Evolutionary conservation across 306 rosid species (phyloP), one percentile per base, ranked within the genome.

Genomic region (Lupinus albus): DNA sequence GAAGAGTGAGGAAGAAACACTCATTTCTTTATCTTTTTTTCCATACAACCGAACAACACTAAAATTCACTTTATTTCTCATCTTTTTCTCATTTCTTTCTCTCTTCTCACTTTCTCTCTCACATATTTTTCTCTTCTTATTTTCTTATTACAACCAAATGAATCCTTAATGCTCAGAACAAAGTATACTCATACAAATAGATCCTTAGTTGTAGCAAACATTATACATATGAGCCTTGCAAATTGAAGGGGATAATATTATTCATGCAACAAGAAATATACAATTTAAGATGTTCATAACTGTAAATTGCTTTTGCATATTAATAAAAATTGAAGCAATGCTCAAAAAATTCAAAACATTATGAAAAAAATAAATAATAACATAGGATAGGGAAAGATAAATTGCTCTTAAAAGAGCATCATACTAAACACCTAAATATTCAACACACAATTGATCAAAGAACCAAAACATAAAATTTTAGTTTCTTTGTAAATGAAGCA

Each of bases 401-500:
- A 20, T 45, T 38, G 74, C 74, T 46, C 63, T 15, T 2, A 56
- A 56, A 33, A 25, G 55, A 38, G 47, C 67, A 17, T 58, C 50
- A n/a, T 18, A 66, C 75, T 58, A 51, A 65, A 66, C 80, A 60
- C 75, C 78, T 71, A 79, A 25, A 71, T 65, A 65, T 53, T 71
- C 74, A 80, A 20, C 87, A 75, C 82, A 82, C 62, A 46, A 72
- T 88, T 78, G 84, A 84, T 81, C 41, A 75, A 64, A 74, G 15
- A 78, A 76, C 56, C 48, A 68, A 70, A 35, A 71, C 13, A 35
- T 14, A 15, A 42, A 69, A 47, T 0, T 45, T 61, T 45, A 16
- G 54, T 36, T 39, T 7, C 16, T 4, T 13, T 2, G 28, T 44
- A 73, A 59, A 35, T 39, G 50, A 56, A 51, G 58, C 30, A 38